These are phyloP conservation scores for Marasmius sp. DNA, from an alignment of 1,284 basidiomycete genomes.

Conservation along the genomic window DNA sequence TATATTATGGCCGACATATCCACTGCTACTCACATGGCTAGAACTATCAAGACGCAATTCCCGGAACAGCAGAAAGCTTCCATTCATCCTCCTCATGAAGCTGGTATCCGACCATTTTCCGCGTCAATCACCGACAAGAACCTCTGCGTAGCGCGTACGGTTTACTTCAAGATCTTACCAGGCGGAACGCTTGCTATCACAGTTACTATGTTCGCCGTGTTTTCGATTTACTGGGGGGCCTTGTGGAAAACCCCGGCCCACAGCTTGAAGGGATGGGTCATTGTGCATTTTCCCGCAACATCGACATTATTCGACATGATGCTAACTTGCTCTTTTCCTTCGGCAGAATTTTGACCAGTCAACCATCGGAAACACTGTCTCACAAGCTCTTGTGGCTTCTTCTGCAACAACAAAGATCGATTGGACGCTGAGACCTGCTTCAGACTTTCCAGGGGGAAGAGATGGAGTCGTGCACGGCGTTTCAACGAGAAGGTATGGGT, in stretches of 20 bases:
- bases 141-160: constrained; percentile 24
- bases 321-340: too few relatives aligned
- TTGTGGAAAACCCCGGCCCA: constrained; percentile 41
- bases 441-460: constrained; percentile 37
- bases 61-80: too few relatives aligned
- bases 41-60: too few relatives aligned
- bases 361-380: constrained; percentile 42
- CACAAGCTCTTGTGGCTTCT: constrained; percentile 26
- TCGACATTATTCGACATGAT: background rate
- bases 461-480: constrained; percentile 15
- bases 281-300: constrained; percentile 29
- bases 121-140: constrained; percentile 14
- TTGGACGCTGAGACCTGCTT: constrained; percentile 40
- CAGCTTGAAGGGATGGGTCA: constrained; percentile 39
- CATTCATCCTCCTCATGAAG: too few relatives aligned
- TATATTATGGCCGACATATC: too few relatives aligned
- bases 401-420: constrained; percentile 26
- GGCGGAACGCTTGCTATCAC: constrained; percentile 30
- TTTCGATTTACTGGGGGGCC: constrained; percentile 51
- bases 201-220: constrained; percentile 38
- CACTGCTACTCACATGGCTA: too few relatives aligned
- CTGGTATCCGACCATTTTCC: constrained; percentile 10
- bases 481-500: constrained; percentile 20
- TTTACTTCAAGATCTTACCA: constrained; percentile 35
- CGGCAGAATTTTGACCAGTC: constrained; percentile 55